Conservation (phyloP, 768 basidiomycete species). For the Russula virescens region DNA sequence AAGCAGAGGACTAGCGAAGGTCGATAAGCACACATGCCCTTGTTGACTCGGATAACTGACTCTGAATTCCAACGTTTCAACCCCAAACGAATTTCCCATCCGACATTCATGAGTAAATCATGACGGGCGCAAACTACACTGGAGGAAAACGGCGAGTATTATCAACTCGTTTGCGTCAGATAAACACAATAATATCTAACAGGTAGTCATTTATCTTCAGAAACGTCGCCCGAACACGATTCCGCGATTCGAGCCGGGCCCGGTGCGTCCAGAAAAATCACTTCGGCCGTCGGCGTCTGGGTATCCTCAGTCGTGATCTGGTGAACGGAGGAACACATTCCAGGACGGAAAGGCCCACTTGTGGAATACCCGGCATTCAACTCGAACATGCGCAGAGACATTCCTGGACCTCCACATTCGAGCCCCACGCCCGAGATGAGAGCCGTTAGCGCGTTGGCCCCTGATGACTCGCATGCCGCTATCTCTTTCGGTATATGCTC, state of each 20-base stretch:
- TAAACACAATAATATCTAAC: neutral
- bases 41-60: too few species aligned
- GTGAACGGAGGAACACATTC: neutral
- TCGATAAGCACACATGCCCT: too few species aligned
- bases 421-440: neutral
- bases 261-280: slow-evolving; percentile 22
- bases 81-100: too few species aligned
- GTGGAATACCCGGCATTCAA: slow-evolving; percentile 2
- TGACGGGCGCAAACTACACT: slow-evolving; percentile 24
- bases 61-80: too few species aligned
- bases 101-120: too few species aligned
- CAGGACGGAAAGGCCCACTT: neutral
- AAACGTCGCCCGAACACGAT: slow-evolving; percentile 22
- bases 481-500: too few species aligned
- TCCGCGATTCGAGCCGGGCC: slow-evolving; percentile 17
- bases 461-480: too few species aligned
- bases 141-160: slow-evolving; percentile 20
- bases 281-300: slow-evolving; percentile 22
- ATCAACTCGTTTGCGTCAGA: neutral
- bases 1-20: too few species aligned
- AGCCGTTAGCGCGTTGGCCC: neutral
- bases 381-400: slow-evolving; percentile 18
- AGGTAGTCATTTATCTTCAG: neutral
- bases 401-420: neutral
- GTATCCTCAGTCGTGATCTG: slow-evolving; percentile 18